Evolutionary conservation across 495 filamentous ascomycete species (phyloP).

Genomic region (Aspergillus sparsus): DNA sequence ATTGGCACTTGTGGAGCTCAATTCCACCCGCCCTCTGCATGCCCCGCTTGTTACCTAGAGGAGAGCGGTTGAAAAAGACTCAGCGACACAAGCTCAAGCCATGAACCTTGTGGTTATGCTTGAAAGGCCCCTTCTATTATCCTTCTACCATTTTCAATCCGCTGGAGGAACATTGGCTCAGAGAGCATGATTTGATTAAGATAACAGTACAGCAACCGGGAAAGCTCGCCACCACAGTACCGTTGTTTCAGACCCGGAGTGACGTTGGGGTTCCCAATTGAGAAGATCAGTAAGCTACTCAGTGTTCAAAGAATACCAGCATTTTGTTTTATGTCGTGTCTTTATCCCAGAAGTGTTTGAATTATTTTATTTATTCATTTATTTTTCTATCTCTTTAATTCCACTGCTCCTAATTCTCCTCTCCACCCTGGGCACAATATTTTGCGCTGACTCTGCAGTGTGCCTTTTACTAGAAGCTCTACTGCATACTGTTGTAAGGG

Average conservation of each 20-base stretch:
- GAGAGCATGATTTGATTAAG: no score
- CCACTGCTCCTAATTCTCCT: not conserved
- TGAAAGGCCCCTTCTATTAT: no score
- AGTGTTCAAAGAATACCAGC: conserved; percentile 2
- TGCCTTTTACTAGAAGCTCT: not conserved
- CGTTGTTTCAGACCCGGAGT: no score
- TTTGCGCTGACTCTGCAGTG: conserved; percentile 6
- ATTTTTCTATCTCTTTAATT: not conserved
- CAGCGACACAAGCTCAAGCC: not conserved
- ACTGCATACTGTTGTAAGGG: conserved; percentile 12
- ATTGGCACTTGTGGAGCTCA: not conserved
- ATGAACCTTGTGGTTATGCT: not conserved
- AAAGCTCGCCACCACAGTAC: no score
- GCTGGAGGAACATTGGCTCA: no score
- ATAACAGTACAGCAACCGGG: no score
- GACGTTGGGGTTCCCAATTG: no score
- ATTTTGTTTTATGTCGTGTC: conserved; percentile 2
- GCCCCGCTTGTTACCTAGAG: not conserved
- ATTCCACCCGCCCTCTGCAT: not conserved
- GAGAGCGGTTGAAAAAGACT: no score
- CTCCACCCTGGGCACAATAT: not conserved
- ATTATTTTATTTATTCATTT: not conserved
- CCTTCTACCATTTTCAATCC: no score
- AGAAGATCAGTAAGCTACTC: not conserved
- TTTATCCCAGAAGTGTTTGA: not conserved